Conservation (phyloP, 208 protist species). For the Leishmania mexicana region DNA sequence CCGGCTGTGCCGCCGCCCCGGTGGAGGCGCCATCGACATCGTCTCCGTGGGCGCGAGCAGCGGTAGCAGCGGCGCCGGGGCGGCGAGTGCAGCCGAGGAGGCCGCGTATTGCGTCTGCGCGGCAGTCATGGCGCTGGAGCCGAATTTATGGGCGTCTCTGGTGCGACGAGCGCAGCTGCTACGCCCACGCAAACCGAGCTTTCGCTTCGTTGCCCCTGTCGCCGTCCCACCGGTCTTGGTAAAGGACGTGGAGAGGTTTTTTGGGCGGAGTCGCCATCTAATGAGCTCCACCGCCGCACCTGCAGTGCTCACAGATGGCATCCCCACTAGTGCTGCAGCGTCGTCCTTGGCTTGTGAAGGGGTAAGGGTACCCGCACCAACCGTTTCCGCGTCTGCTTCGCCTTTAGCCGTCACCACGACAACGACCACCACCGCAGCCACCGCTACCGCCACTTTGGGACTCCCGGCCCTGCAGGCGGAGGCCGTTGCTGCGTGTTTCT, state of each 20-base stretch:
- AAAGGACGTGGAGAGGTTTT: constrained; percentile 57
- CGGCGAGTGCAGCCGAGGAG: constrained; percentile 43
- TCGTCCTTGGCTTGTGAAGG: background rate
- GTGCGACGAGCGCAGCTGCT: constrained; percentile 43
- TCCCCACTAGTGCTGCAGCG: background rate
- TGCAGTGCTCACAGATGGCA: background rate
- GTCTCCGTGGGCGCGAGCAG: constrained; percentile 12
- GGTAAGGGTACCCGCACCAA: background rate
- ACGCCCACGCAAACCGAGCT: constrained; percentile 43
- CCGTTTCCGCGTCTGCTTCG: background rate
- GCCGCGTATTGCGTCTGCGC: constrained; percentile 73
- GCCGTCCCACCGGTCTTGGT: constrained; percentile 40
- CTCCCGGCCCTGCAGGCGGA: constrained; percentile 35
- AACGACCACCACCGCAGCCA: background rate
- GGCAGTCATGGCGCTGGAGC: constrained; percentile 40
- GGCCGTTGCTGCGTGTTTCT: constrained; percentile 47
- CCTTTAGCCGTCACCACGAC: background rate
- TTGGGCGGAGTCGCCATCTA: constrained; percentile 47
- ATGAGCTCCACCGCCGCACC: constrained; percentile 6
- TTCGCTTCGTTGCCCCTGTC: constrained; percentile 48
- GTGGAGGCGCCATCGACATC: constrained; percentile 31
- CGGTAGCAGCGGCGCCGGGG: constrained; percentile 17
- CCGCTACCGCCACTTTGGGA: background rate
- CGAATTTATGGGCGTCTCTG: constrained; percentile 49
- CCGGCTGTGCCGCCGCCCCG: constrained; percentile 53